Percentiles rank a stretch among this genome's conserved stretches.
Evolutionary conservation across 2,329 filamentous ascomycete genomes (phyloP).

Genomic region (Monilinia vaccinii-corymbosi): DNA sequence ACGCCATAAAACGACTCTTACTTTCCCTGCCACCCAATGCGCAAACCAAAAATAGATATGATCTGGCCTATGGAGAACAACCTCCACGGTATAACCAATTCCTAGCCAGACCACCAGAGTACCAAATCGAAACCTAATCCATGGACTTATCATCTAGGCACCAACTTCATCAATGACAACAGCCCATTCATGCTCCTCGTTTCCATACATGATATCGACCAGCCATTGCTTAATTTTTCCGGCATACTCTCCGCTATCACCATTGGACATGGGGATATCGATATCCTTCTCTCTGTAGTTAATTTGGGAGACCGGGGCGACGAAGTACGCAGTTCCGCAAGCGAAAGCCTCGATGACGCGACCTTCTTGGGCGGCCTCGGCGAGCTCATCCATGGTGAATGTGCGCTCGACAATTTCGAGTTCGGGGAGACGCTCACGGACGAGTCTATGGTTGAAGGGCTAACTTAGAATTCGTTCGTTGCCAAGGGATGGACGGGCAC

Average conservation of each 20-base stretch:
- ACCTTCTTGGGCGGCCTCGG: slow-evolving; percentile 64
- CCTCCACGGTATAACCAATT: not conserved
- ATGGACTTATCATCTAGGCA: not conserved
- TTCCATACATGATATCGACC: slow-evolving; percentile 59
- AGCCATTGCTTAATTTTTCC: slow-evolving; percentile 57
- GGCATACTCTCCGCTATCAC: slow-evolving; percentile 47
- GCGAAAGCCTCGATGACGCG: slow-evolving; percentile 78
- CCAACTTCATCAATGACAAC: slow-evolving; percentile 52
- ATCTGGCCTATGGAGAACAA: not conserved
- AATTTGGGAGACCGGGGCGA: slow-evolving; percentile 58
- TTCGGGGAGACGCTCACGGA: slow-evolving; percentile 9
- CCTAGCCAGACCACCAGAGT: not conserved
- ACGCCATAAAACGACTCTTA: not conserved
- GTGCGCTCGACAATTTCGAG: slow-evolving; percentile 70
- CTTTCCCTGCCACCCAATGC: not conserved
- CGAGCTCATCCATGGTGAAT: slow-evolving; percentile 72
- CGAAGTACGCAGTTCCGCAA: slow-evolving; percentile 75
- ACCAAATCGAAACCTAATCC: not conserved
- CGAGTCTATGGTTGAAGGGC: not conserved
- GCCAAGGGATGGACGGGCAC: slow-evolving; percentile 29
- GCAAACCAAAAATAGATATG: not conserved
- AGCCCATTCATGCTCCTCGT: slow-evolving; percentile 54
- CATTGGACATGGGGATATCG: slow-evolving; percentile 49
- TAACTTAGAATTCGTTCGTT: not conserved
- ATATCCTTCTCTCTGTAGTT: slow-evolving; percentile 58